A percentile compares a stretch with the other conserved stretches of the same genome.
phyloP scores from a whole-genome alignment of 108 stramenopile species.

The Conticribra guillardii region DNA sequence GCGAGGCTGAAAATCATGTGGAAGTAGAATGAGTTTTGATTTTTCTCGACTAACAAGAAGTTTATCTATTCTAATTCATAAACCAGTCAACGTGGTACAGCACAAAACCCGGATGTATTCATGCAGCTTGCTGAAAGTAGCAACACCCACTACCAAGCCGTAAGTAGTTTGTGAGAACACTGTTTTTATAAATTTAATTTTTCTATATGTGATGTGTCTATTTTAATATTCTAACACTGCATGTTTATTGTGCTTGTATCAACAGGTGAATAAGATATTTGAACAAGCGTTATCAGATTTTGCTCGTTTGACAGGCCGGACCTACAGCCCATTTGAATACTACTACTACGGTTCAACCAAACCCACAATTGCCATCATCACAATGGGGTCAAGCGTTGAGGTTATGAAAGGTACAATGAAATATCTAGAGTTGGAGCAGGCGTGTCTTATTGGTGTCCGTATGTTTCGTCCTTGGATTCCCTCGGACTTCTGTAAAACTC shows the following conservation, averaged over 20 bases:
- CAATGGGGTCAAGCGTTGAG: conserved; percentile 66
- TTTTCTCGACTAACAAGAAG: not conserved
- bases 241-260: not conserved
- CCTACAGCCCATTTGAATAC: conserved; percentile 60
- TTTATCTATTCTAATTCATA: not conserved
- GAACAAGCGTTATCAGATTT: conserved; percentile 52
- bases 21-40: not conserved
- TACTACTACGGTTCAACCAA: conserved; percentile 55
- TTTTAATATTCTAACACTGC: not conserved
- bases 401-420: conserved; percentile 60
- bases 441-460: conserved; percentile 58
- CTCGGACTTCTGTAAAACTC: conserved; percentile 32
- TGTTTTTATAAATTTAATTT: not conserved
- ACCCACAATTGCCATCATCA: conserved; percentile 62
- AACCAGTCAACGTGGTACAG: conserved; percentile 64
- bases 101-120: conserved; percentile 71
- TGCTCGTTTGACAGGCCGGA: conserved; percentile 45
- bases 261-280: conserved; percentile 43
- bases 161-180: conserved; percentile 4
- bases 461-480: conserved; percentile 66
- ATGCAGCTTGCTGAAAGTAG: conserved; percentile 71
- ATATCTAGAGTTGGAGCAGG: conserved; percentile 53
- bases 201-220: not conserved
- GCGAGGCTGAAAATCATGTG: too few relatives aligned
- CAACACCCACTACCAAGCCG: conserved; percentile 56